phyloP scores from a whole-genome alignment of 768 basidiomycete species.

The Mycena amicta region DNA sequence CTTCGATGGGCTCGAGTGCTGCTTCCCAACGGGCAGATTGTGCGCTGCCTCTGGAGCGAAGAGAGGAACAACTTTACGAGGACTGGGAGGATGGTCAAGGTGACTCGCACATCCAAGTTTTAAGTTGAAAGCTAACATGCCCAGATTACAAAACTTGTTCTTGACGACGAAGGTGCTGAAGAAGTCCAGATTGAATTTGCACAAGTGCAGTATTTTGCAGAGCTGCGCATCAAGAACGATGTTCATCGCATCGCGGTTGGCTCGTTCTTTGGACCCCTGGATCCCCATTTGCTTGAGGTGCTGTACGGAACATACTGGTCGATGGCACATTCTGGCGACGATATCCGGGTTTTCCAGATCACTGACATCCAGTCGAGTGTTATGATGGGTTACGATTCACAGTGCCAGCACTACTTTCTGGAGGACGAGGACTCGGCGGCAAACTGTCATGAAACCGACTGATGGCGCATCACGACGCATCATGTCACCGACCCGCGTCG shows the following conservation, averaged over 20 bases:
- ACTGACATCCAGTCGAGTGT: neutral
- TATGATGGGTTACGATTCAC: slow-evolving; percentile 5
- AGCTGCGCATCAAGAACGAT: neutral
- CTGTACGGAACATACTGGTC: neutral
- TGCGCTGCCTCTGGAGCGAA: no score
- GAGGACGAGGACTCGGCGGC: neutral
- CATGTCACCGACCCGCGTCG: no score
- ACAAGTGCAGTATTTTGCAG: neutral
- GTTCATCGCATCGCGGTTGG: slow-evolving; percentile 1
- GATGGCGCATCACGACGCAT: no score
- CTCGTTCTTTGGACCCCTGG: slow-evolving; percentile 3
- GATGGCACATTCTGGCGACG: neutral
- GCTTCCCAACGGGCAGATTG: no score
- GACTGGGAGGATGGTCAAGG: no score
- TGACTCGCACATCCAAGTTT: no score
- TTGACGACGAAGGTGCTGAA: no score
- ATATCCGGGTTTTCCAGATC: slow-evolving; percentile 2
- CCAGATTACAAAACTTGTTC: no score
- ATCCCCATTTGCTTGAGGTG: neutral
- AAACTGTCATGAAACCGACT: neutral
- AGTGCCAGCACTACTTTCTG: slow-evolving; percentile 5
- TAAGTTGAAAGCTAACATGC: no score
- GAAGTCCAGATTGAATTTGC: slow-evolving; percentile 1
- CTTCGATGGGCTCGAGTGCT: no score
- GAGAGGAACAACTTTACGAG: no score